Evolutionary conservation across 345 rosid genomes (phyloP), one percentile per base, ranked within the genome.

Genomic region (Boechera retrofracta): DNA sequence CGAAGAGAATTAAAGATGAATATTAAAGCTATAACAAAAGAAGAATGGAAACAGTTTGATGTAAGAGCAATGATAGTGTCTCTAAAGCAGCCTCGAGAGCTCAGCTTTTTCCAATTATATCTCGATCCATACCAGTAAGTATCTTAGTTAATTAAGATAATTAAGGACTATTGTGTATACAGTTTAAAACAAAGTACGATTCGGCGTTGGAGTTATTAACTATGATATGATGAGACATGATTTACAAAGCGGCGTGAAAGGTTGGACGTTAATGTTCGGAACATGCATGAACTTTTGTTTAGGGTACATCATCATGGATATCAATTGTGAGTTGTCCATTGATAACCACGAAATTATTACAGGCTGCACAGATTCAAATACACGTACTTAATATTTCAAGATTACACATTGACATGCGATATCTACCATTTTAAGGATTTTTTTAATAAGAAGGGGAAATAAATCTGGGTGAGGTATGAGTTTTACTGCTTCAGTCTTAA

Each of bases 11-110:
- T 54, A 70, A 69, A 63, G 76, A 77, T 54, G 71, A 15, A 56
- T 54, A 36, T 47, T 57, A 77, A 77, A 64, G 76, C 67, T 57
- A 35, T 35, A 58, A 29, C 35, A 72, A 78, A 73, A 67, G 69
- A 49, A 60, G 69, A 78, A 60, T 60, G 65, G 36, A 52, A 78
- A 67, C 78, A 78, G 74, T 78, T 78, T 73, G 65, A 78, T 61
- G 78, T 53, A 59, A 72, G 58, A 60, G 75, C 66, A 79, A 79
- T 79, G 78, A 79, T 79, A 62, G n/a, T 79, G 82, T 79, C 78
- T 59, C 42, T 52, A 79, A 79, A 79, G 68, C 66, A 73, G 5
- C 74, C 59, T 36, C 54, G 67, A 52, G 71, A 56, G 54, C 74
- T 73, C 64, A 41, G 66, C 71, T 61, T 73, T 72, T 73, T 42